Evolutionary conservation across 768 basidiomycete species (phyloP), one percentile per base, ranked within the genome.

Genomic region (Tubosaeta sp.): DNA sequence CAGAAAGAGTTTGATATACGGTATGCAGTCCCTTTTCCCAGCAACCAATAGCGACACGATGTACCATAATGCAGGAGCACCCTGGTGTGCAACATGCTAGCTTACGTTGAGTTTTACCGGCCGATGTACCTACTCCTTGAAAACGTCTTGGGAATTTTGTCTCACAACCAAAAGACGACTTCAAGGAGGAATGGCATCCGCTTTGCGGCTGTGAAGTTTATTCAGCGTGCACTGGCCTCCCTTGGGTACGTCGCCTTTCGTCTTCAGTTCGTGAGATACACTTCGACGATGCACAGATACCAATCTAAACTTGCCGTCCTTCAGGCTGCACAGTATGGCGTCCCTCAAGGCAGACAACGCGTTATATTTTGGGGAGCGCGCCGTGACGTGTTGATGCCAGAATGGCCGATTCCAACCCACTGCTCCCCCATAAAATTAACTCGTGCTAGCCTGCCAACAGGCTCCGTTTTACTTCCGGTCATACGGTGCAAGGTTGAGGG

Each of bases 301-400:
- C 87, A 90, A 68, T 81, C 79, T 3, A 78, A 73, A 18, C 81
- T 77, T 66, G 78, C 76, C n/a, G 67, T 84, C 14, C 69, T 89
- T 0, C 84, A 90, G 59, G 83, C 87, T 21, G 81, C 76, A 0
- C 81, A 82, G 31, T 88, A 88, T 65, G 88, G 88, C 24, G 76
- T 78, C 19, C 86, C 88, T 16, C 88, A 90, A 68, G 71, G 74
- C 41, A 80, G 88, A 9, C 68, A 73, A 24, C 74, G 88, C 16
- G 76, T 89, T 12, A 85, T 90, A 40, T 82, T 90, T 62, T 78
- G 77, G 73, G 86, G 77, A 22, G 82, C 86, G 5, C 79, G 75
- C 46, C 75, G 76, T 8, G 84, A 81, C 25, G 47, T 80, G 2
- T 60, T 73, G 18, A 62, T 87, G 14, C 87, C 87, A 0, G 68